Evolutionary conservation across 169 alveolate genomes (phyloP), one percentile per base, ranked within the genome.

Genomic region (Miamiensis avidus): DNA sequence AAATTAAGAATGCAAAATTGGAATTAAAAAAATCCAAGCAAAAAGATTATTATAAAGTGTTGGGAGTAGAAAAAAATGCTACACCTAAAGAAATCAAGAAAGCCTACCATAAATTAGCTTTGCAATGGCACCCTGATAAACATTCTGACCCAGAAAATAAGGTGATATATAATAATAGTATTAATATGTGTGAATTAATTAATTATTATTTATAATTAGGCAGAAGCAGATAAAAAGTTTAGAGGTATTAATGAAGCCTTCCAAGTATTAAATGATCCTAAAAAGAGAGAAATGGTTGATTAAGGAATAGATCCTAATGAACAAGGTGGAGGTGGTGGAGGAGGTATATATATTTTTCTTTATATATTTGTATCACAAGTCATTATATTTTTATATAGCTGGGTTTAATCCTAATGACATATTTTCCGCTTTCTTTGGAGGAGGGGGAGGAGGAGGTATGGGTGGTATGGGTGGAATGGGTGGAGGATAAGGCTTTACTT

Each of bases 121-220:
- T 94, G 25, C 90, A 83, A 83, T 93, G 94, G 93, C 99, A 97
- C 91, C 98, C 99, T 25, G 99, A 95, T 83, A 97, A 95, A 87
- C 26, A 11, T 11, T 49, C 4, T 11, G 89, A 94, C 32, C 79
- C 88, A 1, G 91, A 88, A 65, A 84, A 86, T 31, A 86, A 86
- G 30, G 79, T 75, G 86, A 89, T 74, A 83, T 89, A 83, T 84
- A 83, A 89, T 76, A 92, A 91, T 74, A 84, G 91, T 16, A 85
- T 82, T n/a, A 84, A 11, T 49, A 20, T 49, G 20, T 49, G 20
- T 49, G 4, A 49, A 49, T 49, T n/a, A n/a, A n/a, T n/a, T n/a
- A n/a, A n/a, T n/a, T n/a, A n/a, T n/a, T n/a, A n/a, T n/a, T 74
- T 88, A 87, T 33, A 89, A 89, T 76, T 79, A 89, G 84, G 82